Base-by-base conservation (phyloP, 2,329 filamentous ascomycete genomes). In the Whalleya microplaca region DNA sequence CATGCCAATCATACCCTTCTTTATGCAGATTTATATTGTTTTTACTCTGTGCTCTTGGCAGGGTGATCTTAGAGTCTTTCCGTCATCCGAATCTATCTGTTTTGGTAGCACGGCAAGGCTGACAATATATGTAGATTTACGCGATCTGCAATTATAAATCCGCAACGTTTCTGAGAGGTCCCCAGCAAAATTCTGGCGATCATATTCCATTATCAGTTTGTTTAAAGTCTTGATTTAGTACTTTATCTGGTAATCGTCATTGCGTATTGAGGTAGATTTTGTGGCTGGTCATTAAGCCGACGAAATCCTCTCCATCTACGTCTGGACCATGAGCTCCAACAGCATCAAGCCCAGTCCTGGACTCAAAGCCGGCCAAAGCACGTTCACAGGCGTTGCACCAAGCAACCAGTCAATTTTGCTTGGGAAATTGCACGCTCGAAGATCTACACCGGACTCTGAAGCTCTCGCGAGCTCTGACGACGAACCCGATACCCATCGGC, bases 381-480 rank as follows among this genome's bases (percentile, higher is more conserved):
- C 71, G 59, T 74, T 78, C 68, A 66, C 79, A 64, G 64, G 75
- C 59, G 73, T 78, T 61, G 73, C 82, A 51, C 78, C 84, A 20
- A 85, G 75, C 65, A 88, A 80, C 66, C 85, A 89, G 56, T 85
- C 85, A 41, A 78, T 88, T 41, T 76, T 91, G 46, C 80, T 91
- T 32, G 91, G 94, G 48, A 95, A 92, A 72, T 80, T 89, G 48
- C 89, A 90, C 67, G 83, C 87, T 53, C 86, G 93, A 66, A 89
- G 90, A 51, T 92, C 92, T 7, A 97, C 94, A 1, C 94, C 94
- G 20, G 95, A 98, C 71, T 97, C 93, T 2, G 94, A 98, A 72
- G 94, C 91, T 49, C 79, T 98, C 57, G 92, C 90, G 50, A 98
- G 94, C 64, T 97, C 93, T 12, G 95, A 98, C 73, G 95, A 98